Evolutionary conservation across 2,329 filamentous ascomycete genomes (phyloP).

Genomic region (Beauveria asiatica): DNA sequence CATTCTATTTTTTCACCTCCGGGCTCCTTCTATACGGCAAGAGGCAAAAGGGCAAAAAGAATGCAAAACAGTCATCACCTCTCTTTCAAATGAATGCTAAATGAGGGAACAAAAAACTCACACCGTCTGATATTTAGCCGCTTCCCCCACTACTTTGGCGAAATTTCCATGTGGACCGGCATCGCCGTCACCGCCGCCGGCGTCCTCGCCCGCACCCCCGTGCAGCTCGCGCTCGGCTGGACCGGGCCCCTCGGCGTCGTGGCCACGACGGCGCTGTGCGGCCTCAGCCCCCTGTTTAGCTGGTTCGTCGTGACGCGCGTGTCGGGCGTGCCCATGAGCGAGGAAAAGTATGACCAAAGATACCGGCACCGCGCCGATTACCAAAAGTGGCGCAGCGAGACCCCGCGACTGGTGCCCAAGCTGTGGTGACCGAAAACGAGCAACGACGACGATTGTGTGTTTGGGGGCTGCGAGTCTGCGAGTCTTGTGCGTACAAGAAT

Average conservation of each 20-base stretch:
- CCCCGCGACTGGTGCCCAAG: slow-evolving; percentile 56
- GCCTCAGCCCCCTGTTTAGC: slow-evolving; percentile 55
- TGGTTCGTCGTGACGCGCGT: slow-evolving; percentile 55
- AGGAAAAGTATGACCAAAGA: slow-evolving; percentile 58
- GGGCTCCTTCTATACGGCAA: neutral
- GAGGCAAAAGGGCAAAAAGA: neutral
- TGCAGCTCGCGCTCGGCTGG: slow-evolving; percentile 49
- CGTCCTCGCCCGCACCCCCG: slow-evolving; percentile 43
- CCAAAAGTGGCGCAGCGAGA: slow-evolving; percentile 58
- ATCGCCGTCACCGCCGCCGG: slow-evolving; percentile 53
- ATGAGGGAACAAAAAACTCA: no score
- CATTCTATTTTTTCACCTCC: neutral
- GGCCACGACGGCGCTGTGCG: slow-evolving; percentile 35
- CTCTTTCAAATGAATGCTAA: neutral
- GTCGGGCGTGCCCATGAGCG: slow-evolving; percentile 55
- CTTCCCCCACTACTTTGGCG: slow-evolving; percentile 68
- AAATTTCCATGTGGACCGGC: slow-evolving; percentile 60
- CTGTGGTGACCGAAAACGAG: slow-evolving; percentile 28
- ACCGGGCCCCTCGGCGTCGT: slow-evolving; percentile 29
- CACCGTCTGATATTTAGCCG: slow-evolving; percentile 27
- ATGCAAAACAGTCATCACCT: no score
- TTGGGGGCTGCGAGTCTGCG: no score
- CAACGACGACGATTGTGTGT: no score
- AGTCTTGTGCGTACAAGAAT: no score
- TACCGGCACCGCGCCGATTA: slow-evolving; percentile 59